These are phyloP conservation scores for Neurospora sp. DNA, from an alignment of 2,329 filamentous ascomycete species.

Conservation along the genomic window DNA sequence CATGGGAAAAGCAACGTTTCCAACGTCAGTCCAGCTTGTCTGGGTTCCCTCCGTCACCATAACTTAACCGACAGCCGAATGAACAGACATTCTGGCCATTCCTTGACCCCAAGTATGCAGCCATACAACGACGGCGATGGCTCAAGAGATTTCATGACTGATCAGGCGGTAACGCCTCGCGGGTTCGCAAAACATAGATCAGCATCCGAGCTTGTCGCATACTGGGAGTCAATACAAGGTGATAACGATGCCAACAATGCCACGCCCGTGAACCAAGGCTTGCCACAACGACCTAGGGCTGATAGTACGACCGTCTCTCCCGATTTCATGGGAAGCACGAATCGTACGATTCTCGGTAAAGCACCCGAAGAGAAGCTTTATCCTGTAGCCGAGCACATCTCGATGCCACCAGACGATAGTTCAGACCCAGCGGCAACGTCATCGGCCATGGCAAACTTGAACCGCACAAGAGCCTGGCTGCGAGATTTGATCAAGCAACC, in stretches of 20 bases:
- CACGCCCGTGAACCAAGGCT: neutral
- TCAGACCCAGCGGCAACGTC: neutral
- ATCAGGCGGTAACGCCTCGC: neutral
- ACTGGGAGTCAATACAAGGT: conserved; percentile 8
- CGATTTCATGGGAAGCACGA: neutral
- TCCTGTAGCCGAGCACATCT: neutral
- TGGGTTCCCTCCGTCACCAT: neutral
- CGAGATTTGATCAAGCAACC: conserved; percentile 8
- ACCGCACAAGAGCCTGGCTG: conserved; percentile 7
- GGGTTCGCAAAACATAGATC: conserved; percentile 4
- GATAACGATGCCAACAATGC: neutral
- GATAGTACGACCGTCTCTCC: neutral
- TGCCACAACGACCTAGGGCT: neutral
- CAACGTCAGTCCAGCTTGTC: neutral
- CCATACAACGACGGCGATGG: conserved; percentile 1
- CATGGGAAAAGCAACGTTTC: conserved; percentile 3
- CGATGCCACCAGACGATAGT: neutral
- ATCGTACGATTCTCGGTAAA: neutral
- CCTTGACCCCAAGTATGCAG: conserved; percentile 5
- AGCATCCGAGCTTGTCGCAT: conserved; percentile 10
- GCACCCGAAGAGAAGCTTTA: neutral
- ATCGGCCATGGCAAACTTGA: conserved; percentile 2
- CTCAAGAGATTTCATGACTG: neutral
- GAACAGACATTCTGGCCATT: conserved; percentile 1
- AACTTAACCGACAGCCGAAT: neutral